Evolutionary conservation across 2,329 filamentous ascomycete genomes (phyloP).

Genomic region (Fusarium nodosum): DNA sequence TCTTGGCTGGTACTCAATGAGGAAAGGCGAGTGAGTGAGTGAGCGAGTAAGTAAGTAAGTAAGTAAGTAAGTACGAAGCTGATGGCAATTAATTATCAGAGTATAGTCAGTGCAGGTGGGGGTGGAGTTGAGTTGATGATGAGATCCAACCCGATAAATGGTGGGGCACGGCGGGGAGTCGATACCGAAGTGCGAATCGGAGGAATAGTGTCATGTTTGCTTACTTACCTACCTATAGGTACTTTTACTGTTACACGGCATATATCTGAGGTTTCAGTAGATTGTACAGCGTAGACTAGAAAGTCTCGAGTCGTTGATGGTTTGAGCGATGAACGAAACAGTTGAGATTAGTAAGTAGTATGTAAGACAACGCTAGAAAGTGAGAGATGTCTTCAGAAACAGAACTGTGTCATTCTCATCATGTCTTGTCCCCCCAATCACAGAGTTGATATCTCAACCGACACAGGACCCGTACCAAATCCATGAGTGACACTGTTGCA

Average conservation of each 20-base stretch:
- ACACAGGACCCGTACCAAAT: background rate
- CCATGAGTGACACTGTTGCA: background rate
- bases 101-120: constrained; percentile 4
- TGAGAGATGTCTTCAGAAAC: background rate
- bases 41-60: constrained; percentile 22
- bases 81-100: constrained; percentile 26
- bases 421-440: background rate
- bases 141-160: constrained; percentile 32
- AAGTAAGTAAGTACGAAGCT: constrained; percentile 23
- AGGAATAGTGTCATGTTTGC: constrained; percentile 22
- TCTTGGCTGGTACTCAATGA: background rate
- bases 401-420: background rate
- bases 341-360: background rate
- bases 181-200: constrained; percentile 36
- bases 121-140: constrained; percentile 31
- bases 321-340: background rate
- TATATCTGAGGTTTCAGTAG: background rate
- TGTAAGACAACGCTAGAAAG: constrained; percentile 7
- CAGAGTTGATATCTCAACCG: background rate
- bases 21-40: constrained; percentile 8
- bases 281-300: background rate
- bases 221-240: constrained; percentile 13
- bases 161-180: constrained; percentile 38
- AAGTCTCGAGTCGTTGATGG: background rate
- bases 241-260: background rate